These are phyloP conservation scores for Penicillium freii DNA, from an alignment of 2,329 filamentous ascomycete species.

Conservation along the genomic window DNA sequence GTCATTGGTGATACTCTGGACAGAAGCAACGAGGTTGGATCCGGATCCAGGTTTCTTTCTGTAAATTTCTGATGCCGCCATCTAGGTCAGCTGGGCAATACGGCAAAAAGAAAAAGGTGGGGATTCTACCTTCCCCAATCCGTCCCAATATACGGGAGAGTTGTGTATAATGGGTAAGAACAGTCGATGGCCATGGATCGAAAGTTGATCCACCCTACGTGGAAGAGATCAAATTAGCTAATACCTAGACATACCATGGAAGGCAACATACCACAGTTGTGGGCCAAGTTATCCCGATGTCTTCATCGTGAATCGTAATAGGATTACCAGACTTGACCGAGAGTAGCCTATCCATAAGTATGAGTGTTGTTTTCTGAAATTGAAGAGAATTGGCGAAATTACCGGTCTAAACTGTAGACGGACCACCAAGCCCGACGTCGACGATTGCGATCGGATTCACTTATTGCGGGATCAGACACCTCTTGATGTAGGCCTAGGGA, in stretches of 20 bases:
- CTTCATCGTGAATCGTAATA: conserved; percentile 55
- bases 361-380: neutral
- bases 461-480: conserved; percentile 41
- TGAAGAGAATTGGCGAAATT: neutral
- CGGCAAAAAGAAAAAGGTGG: too few relatives aligned
- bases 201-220: conserved; percentile 18
- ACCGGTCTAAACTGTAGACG: conserved; percentile 55
- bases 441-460: conserved; percentile 48
- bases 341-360: conserved; percentile 39
- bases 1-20: conserved; percentile 52
- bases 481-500: conserved; percentile 58
- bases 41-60: conserved; percentile 50
- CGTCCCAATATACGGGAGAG: conserved; percentile 54
- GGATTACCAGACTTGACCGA: conserved; percentile 57
- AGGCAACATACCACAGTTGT: conserved; percentile 26
- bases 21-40: conserved; percentile 49
- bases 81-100: conserved; percentile 6
- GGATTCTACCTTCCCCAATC: conserved; percentile 41
- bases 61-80: conserved; percentile 44
- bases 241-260: neutral
- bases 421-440: conserved; percentile 57
- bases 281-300: conserved; percentile 48
- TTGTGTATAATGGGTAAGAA: conserved; percentile 53
- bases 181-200: conserved; percentile 46
- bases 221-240: neutral